Base-by-base conservation (phyloP, 2,329 filamentous ascomycete species). In the Diplodia scrobiculata region DNA sequence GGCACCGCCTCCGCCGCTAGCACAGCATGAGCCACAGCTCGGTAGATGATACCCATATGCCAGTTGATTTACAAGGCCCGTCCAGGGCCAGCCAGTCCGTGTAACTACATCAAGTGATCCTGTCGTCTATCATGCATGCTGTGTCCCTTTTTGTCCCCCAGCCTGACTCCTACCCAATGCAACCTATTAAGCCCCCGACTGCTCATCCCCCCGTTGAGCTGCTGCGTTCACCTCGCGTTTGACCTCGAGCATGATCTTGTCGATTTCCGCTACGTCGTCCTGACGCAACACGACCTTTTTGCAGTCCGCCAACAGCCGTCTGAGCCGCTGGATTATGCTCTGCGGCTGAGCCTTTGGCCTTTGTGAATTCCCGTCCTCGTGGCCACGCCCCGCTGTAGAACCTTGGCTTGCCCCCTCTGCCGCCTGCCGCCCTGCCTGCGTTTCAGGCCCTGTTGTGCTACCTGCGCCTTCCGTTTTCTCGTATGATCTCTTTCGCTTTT, bases 221-320 rank as follows among this genome's bases (percentile, higher is more conserved):
- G 91, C 91, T 66, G 88, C 86, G 74, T 90, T 90, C 62, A 93
- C 83, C 75, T 90, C 87, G 69, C 85, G 83, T 75, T 90, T 89
- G 69, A 94, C 86, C 75, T 94, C 89, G 80, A 93, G 91, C 73
- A 95, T 82, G 71, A 91, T 79, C 73, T 93, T 89, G 73, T 95
- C 91, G 70, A 95, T 83, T 73, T 89, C 83, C 87, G 84, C 63
- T 92, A 85, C 68, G 91, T 34, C 87, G 11, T 85, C 81, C 11
- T 86, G 83, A 17, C 86, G 86, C 50, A 96, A 77, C 17, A 84
- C 81, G 25, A 87, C 81, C 32, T 78, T 79, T 64, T 83, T 84
- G 67, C 92, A 80, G 69, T 87, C 83, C 21, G 82, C 80, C 27
- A 95, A 76, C 0, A 89, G 80, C 21, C 78, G 79, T 68, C 79